Evolutionary conservation across 768 basidiomycete genomes (phyloP).

Genomic region (Asterophora parasitica): DNA sequence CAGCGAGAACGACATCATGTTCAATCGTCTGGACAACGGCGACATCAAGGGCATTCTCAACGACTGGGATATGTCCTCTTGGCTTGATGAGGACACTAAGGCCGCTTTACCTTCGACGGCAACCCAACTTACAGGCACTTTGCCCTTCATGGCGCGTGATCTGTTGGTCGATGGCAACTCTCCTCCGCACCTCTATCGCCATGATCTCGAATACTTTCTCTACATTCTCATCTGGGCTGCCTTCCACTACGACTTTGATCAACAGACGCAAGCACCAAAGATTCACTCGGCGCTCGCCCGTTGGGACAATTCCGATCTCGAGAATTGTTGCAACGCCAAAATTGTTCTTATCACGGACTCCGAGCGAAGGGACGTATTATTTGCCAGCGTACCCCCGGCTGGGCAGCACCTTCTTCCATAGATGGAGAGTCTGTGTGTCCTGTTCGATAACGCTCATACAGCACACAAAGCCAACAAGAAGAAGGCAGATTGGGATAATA

Average conservation of each 20-base stretch:
- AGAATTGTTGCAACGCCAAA: too few relatives aligned
- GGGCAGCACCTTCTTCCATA: too few relatives aligned
- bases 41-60: conserved; percentile 20
- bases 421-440: too few relatives aligned
- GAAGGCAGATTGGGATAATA: too few relatives aligned
- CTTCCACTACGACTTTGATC: conserved; percentile 16
- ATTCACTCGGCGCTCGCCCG: too few relatives aligned
- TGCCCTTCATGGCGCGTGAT: conserved; percentile 26
- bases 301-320: too few relatives aligned
- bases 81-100: conserved; percentile 4
- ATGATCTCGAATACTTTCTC: conserved; percentile 24
- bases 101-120: neutral
- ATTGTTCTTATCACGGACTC: too few relatives aligned
- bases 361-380: too few relatives aligned
- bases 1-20: conserved; percentile 29
- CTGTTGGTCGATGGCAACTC: conserved; percentile 13
- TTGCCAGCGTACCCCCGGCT: too few relatives aligned
- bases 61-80: conserved; percentile 24
- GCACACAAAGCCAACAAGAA: too few relatives aligned
- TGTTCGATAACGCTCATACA: too few relatives aligned
- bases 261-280: too few relatives aligned
- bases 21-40: conserved; percentile 5
- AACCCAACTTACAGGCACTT: conserved; percentile 21
- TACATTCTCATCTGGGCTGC: conserved; percentile 22
- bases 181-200: conserved; percentile 20